Percentiles rank a stretch among this genome's conserved stretches.
Conservation (phyloP, 352 stramenopile species). For the Chrysophaeum taylorii region DNA sequence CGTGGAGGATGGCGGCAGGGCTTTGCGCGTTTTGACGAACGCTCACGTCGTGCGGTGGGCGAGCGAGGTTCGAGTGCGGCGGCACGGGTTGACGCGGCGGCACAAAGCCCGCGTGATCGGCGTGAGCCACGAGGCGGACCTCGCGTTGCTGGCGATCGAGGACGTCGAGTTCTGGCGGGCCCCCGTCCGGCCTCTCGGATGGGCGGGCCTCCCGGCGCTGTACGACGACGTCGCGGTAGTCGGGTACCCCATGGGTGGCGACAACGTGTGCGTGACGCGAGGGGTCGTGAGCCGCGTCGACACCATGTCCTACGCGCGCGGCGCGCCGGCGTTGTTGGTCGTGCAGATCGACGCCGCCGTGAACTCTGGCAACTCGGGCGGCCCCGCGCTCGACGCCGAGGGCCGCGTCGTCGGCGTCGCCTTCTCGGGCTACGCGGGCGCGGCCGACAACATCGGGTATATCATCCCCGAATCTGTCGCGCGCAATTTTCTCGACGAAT, state of each 20-base stretch:
- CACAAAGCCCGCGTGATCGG: constrained; percentile 27
- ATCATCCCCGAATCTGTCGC: constrained; percentile 36
- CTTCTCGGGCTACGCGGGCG: constrained; percentile 30
- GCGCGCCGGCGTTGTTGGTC: constrained; percentile 31
- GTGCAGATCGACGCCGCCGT: constrained; percentile 49
- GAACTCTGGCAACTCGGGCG: constrained; percentile 49
- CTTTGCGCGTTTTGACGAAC: constrained; percentile 37
- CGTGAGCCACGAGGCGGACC: constrained; percentile 37
- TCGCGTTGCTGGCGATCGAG: constrained; percentile 35
- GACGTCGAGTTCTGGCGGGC: neutral
- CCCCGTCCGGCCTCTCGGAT: constrained; percentile 19
- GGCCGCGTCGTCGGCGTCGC: constrained; percentile 36
- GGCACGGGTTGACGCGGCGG: constrained; percentile 29
- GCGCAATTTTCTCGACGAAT: constrained; percentile 33
- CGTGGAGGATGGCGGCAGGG: constrained; percentile 23
- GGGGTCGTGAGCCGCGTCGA: constrained; percentile 43
- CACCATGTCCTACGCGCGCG: constrained; percentile 34
- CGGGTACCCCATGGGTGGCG: constrained; percentile 38
- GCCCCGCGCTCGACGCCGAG: constrained; percentile 32
- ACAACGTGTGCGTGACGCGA: constrained; percentile 38
- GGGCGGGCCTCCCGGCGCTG: constrained; percentile 31
- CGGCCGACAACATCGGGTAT: constrained; percentile 42
- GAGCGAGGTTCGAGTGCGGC: constrained; percentile 32
- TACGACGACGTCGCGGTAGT: constrained; percentile 40
- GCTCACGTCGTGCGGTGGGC: constrained; percentile 36